Evolutionary conservation across 140 eudicot genomes (phyloP).

Genomic region (Ambrosia hybrid): DNA sequence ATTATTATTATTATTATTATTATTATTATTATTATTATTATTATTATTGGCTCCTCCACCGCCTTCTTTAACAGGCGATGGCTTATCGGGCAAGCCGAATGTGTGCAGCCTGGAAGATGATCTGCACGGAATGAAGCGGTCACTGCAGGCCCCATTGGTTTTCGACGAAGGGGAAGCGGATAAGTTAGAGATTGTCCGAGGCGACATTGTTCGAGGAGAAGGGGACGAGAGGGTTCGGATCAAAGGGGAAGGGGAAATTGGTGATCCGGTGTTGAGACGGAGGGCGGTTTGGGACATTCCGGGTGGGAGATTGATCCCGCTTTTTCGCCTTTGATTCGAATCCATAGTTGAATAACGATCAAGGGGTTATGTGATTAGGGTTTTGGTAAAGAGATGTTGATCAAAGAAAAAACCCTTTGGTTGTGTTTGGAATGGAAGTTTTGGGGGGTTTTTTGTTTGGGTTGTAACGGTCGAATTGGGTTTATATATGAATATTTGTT

Average conservation of each 20-base stretch:
- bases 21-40: too few relatives aligned
- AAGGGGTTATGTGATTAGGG: conserved; percentile 4
- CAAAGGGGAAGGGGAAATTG: conserved; percentile 38
- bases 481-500: conserved; percentile 19
- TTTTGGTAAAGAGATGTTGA: not conserved
- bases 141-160: conserved; percentile 71
- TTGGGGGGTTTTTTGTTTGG: conserved; percentile 7
- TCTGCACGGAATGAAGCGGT: conserved; percentile 89
- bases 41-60: conserved; percentile 19
- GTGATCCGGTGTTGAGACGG: conserved; percentile 51
- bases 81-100: conserved; percentile 74
- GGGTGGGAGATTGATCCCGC: conserved; percentile 87
- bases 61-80: conserved; percentile 75
- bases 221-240: conserved; percentile 39
- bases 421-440: not conserved
- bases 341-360: conserved; percentile 41
- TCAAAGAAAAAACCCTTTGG: conserved; percentile 19
- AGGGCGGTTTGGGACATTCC: conserved; percentile 87
- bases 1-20: too few relatives aligned
- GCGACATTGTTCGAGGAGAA: conserved; percentile 79
- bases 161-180: conserved; percentile 72
- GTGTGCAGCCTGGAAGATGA: conserved; percentile 94
- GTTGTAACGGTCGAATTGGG: conserved; percentile 35
- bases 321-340: conserved; percentile 70
- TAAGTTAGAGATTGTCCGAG: conserved; percentile 79